Percentiles rank a stretch among this genome's conserved stretches.
phyloP scores from a whole-genome alignment of 2,329 filamentous ascomycete species.

The Apiospora saccharicola region DNA sequence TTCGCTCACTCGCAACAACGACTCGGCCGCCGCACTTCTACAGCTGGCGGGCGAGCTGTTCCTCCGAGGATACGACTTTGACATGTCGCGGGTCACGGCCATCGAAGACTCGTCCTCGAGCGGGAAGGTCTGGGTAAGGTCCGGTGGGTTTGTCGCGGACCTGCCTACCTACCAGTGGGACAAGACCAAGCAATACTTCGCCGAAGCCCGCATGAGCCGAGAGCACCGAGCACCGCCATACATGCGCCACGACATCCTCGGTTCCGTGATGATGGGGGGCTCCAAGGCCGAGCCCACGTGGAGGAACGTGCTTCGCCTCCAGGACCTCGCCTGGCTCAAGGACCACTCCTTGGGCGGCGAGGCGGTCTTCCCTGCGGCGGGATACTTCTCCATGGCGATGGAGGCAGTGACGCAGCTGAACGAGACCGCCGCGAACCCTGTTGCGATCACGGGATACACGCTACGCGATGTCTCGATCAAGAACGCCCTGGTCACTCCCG shows the following conservation, averaged over 20 bases:
- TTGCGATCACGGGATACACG: constrained; percentile 33
- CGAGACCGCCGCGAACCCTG: constrained; percentile 26
- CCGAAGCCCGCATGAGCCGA: constrained; percentile 36
- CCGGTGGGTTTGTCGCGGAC: constrained; percentile 32
- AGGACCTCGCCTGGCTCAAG: constrained; percentile 32
- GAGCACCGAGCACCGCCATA: constrained; percentile 35
- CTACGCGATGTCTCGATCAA: constrained; percentile 42
- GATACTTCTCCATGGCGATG: constrained; percentile 34
- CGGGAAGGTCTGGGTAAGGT: too few species aligned
- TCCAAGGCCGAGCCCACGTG: constrained; percentile 32
- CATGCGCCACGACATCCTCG: constrained; percentile 40
- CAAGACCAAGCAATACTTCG: constrained; percentile 31
- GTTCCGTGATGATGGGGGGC: constrained; percentile 29
- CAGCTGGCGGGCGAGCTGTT: constrained; percentile 38
- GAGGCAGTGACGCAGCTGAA: constrained; percentile 34
- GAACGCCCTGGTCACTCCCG: constrained; percentile 40
- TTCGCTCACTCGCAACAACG: not conserved
- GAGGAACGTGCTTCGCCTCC: constrained; percentile 34
- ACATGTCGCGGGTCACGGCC: constrained; percentile 35
- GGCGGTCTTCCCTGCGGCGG: constrained; percentile 35
- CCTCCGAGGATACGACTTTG: constrained; percentile 32
- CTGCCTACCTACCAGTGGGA: constrained; percentile 42
- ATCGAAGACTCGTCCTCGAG: constrained; percentile 19
- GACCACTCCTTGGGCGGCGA: constrained; percentile 32
- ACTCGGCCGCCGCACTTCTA: constrained; percentile 34